These are phyloP conservation scores for Talaromyces islandicus DNA, from an alignment of 2,329 filamentous ascomycete species.

Conservation along the genomic window DNA sequence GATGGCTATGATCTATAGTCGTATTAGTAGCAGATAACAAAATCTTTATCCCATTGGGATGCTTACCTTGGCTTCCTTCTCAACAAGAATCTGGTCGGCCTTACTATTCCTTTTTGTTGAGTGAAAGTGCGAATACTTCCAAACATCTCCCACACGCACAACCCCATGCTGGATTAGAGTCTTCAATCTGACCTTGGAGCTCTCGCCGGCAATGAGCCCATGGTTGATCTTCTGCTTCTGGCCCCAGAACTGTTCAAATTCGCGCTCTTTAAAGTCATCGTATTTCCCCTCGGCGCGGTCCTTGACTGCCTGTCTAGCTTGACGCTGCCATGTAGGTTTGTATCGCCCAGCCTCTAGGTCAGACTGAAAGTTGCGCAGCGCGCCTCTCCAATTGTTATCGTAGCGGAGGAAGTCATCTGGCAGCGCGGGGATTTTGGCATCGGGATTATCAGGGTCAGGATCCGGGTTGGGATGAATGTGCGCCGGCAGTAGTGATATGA, in stretches of 20 bases:
- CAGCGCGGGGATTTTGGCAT: slow-evolving; percentile 32
- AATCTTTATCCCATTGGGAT: not conserved
- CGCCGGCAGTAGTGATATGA: slow-evolving; percentile 34
- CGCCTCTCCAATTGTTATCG: slow-evolving; percentile 46
- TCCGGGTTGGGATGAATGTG: slow-evolving; percentile 33
- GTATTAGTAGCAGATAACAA: not conserved
- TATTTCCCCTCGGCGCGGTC: slow-evolving; percentile 50
- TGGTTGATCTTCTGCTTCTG: slow-evolving; percentile 42
- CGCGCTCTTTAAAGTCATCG: slow-evolving; percentile 50
- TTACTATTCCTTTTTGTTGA: slow-evolving; percentile 15
- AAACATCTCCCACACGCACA: slow-evolving; percentile 35
- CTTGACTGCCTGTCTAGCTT: slow-evolving; percentile 49
- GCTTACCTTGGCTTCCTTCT: slow-evolving; percentile 39
- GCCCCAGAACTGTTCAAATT: slow-evolving; percentile 54
- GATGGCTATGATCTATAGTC: slow-evolving; percentile 27
- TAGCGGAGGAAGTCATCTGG: slow-evolving; percentile 38
- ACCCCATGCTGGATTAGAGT: slow-evolving; percentile 30
- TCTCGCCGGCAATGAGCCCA: slow-evolving; percentile 34
- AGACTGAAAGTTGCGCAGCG: slow-evolving; percentile 49
- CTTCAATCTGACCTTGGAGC: slow-evolving; percentile 33
- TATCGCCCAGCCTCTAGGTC: slow-evolving; percentile 52
- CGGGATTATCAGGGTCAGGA: slow-evolving; percentile 20
- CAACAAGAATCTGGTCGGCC: slow-evolving; percentile 24
- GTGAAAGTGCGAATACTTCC: slow-evolving; percentile 30
- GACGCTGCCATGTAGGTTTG: slow-evolving; percentile 51